Conservation (phyloP, 306 rosid species). For the Malus sieversii region DNA sequence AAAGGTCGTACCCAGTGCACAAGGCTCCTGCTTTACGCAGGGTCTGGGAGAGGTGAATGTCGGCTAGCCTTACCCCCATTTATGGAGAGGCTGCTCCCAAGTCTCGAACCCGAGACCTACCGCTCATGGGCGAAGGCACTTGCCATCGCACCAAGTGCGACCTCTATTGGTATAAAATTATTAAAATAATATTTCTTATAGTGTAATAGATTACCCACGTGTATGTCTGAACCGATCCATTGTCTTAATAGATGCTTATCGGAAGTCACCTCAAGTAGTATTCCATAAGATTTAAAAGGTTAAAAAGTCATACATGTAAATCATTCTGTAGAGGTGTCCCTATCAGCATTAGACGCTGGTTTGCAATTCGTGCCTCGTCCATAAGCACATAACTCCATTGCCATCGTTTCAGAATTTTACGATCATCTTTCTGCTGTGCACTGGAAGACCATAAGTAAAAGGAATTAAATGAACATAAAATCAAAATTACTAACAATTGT, state of each 20-base stretch:
- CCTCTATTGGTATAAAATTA: too few relatives aligned
- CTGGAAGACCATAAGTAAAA: slow-evolving; percentile 29
- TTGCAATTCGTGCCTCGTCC: slow-evolving; percentile 91
- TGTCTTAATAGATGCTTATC: too few relatives aligned
- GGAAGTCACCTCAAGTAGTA: slow-evolving; percentile 1
- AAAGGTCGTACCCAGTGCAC: too few relatives aligned
- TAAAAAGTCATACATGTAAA: slow-evolving; percentile 47
- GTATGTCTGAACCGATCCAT: accelerated
- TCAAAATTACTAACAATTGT: not conserved
- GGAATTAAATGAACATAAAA: slow-evolving; percentile 2
- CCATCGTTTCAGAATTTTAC: slow-evolving; percentile 86
- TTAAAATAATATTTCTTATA: too few relatives aligned
- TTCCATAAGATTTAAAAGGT: slow-evolving; percentile 2
- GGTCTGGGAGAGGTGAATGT: too few relatives aligned
- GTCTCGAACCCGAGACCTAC: too few relatives aligned
- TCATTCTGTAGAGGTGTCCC: slow-evolving; percentile 99
- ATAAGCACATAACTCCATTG: slow-evolving; percentile 91
- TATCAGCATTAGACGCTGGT: slow-evolving; percentile 89
- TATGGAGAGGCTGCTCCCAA: too few relatives aligned
- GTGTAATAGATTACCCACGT: too few relatives aligned
- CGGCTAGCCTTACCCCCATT: too few relatives aligned
- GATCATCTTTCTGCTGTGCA: slow-evolving; percentile 56
- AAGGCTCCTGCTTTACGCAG: too few relatives aligned
- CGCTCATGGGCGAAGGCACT: too few relatives aligned
- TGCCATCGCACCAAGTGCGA: too few relatives aligned